Evolutionary conservation across 2,329 filamentous ascomycete species (phyloP).

Genomic region (Diaporthe citri): DNA sequence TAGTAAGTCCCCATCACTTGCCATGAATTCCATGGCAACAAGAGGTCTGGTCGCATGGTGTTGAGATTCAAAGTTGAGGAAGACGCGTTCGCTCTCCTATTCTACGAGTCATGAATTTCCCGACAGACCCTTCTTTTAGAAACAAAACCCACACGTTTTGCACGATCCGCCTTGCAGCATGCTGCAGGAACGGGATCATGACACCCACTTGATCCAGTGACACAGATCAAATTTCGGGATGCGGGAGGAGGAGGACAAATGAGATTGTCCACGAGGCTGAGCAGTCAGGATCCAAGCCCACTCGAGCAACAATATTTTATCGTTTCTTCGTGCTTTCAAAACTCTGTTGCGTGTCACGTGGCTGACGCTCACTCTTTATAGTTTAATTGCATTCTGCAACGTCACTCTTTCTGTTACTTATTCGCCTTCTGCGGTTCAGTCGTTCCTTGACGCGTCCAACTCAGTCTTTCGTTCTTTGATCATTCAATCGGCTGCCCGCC

Average conservation of each 20-base stretch:
- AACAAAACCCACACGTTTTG: not conserved
- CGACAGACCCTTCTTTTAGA: not conserved
- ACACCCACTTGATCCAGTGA: not conserved
- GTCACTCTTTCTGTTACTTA: not conserved
- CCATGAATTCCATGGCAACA: not conserved
- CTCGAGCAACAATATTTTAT: not conserved
- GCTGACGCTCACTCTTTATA: not conserved
- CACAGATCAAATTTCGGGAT: constrained; percentile 20
- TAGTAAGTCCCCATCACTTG: not conserved
- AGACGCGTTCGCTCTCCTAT: not conserved
- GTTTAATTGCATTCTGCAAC: constrained; percentile 14
- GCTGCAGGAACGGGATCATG: not conserved
- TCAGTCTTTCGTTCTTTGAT: not conserved
- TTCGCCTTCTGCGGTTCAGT: not conserved
- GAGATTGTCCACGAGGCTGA: constrained; percentile 16
- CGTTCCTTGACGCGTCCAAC: not conserved
- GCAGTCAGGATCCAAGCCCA: not conserved
- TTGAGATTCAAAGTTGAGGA: not conserved
- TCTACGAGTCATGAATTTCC: constrained; percentile 16
- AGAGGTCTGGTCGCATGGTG: not conserved
- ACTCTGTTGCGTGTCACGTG: not conserved
- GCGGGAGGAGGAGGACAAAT: not conserved
- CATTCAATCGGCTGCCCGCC: not conserved
- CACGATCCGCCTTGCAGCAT: not conserved
- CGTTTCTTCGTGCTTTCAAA: not conserved